These are phyloP conservation scores for Phaffia rhodozyma DNA, from an alignment of 1,284 basidiomycete genomes.

Conservation along the genomic window DNA sequence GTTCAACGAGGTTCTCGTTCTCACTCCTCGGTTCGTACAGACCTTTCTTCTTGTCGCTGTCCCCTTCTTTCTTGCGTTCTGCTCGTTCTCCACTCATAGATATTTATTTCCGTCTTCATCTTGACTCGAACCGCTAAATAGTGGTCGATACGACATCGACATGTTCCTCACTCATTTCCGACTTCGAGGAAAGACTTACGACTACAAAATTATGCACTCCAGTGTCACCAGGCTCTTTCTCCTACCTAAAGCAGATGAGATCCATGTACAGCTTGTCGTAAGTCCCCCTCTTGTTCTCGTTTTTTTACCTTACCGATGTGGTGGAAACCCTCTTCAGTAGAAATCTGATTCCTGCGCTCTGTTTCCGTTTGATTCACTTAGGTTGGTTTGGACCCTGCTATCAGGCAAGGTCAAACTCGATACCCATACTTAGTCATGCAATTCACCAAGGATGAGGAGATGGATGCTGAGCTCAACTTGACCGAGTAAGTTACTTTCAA, in stretches of 20 bases:
- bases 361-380: conserved; percentile 28
- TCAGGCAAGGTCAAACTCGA: conserved; percentile 93
- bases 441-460: conserved; percentile 92
- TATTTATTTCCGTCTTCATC: neutral
- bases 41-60: conserved; percentile 14
- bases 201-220: conserved; percentile 92
- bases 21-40: conserved; percentile 57
- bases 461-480: conserved; percentile 90
- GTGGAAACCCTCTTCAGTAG: neutral
- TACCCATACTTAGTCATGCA: conserved; percentile 98
- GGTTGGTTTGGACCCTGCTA: conserved; percentile 81
- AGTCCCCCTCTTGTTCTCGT: conserved; percentile 28
- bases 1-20: conserved; percentile 92
- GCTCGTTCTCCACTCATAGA: neutral
- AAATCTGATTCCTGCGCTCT: neutral
- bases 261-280: conserved; percentile 89
- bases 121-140: conserved; percentile 18
- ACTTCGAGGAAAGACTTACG: conserved; percentile 93
- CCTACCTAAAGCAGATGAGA: conserved; percentile 84
- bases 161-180: conserved; percentile 93
- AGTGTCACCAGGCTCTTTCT: conserved; percentile 86
- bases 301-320: neutral
- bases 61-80: neutral
- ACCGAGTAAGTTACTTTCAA: conserved; percentile 53
- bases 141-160: conserved; percentile 95